phyloP scores from a whole-genome alignment of 495 filamentous ascomycete genomes.

The Massariosphaeria phaeospora region DNA sequence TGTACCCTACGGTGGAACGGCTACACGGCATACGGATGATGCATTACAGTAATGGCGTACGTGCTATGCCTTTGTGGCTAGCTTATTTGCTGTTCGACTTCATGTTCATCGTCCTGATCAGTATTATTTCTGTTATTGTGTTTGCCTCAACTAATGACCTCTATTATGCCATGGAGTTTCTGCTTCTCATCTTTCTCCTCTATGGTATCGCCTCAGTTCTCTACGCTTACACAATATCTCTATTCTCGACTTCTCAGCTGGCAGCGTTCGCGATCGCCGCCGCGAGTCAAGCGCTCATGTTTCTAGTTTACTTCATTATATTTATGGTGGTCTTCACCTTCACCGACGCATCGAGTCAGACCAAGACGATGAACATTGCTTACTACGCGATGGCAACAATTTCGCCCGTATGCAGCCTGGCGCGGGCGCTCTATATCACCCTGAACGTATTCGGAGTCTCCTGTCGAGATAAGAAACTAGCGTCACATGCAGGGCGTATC shows the following conservation, averaged over 20 bases:
- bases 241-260: slow-evolving; percentile 63
- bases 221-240: slow-evolving; percentile 66
- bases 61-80: slow-evolving; percentile 63
- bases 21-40: slow-evolving; percentile 37
- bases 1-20: slow-evolving; percentile 79
- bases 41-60: slow-evolving; percentile 48
- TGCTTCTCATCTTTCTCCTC: slow-evolving; percentile 69
- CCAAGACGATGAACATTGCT: slow-evolving; percentile 54
- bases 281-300: slow-evolving; percentile 64
- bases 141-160: slow-evolving; percentile 50
- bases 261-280: slow-evolving; percentile 71
- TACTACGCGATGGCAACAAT: slow-evolving; percentile 64
- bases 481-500: slow-evolving; percentile 64
- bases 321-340: slow-evolving; percentile 60
- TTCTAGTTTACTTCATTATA: slow-evolving; percentile 78
- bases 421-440: slow-evolving; percentile 63
- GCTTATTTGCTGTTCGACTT: slow-evolving; percentile 80
- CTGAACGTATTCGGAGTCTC: slow-evolving; percentile 72
- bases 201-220: slow-evolving; percentile 69
- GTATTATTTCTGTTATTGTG: slow-evolving; percentile 60
- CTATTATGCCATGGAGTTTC: slow-evolving; percentile 72
- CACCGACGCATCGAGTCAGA: slow-evolving; percentile 61
- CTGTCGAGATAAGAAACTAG: slow-evolving; percentile 56
- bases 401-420: slow-evolving; percentile 63
- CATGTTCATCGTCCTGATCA: slow-evolving; percentile 55